Base-by-base conservation (phyloP, 169 alveolate genomes). In the Plasmodium sp. region DNA sequence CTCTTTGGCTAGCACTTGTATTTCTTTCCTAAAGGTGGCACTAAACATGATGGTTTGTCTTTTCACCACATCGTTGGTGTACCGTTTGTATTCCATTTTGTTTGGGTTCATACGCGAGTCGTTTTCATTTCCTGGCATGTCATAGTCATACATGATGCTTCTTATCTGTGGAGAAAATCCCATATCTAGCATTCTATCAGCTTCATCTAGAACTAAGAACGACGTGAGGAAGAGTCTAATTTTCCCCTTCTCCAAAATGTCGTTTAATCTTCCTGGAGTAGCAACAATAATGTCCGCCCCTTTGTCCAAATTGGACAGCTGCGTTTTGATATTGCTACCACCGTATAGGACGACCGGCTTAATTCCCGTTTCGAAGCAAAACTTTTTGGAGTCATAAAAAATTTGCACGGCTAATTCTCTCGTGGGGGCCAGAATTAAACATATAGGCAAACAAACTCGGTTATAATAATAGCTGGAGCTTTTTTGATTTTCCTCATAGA, bases 201-300 rank as follows among this genome's bases (percentile, higher is more conserved):
- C 99, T 96, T 98, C 99, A 93, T 98, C 99, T 41, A 98, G 81
- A 34, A 98, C 98, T 71, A 98, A 95, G 95, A 96, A 98, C 67
- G 97, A 96, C 7, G 98, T 97, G 36, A 96, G 96, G 27, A 92
- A 84, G 84, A 98, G 94, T 41, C 92, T 82, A 22, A 98, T 97
- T 92, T 96, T 85, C 34, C 98, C 96, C 74, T 96, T 93, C 41
- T 97, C 98, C 73, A 98, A 92, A 56, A 98, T 96, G 79, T 99
- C 99, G 43, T 97, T 94, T 43, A 99, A 96, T 34, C 99, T 96
- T 33, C 99, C 99, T 5, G 99, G 99, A 16, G 99, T 98, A 22
- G 99, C 99, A 31, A 98, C 99, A 39, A 98, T 95, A n/a, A 99
- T 97, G 88, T 98, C 99, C 16, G 98, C 98, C 33, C 99, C 99